Evolutionary conservation across 2,329 filamentous ascomycete species (phyloP), one percentile per base, ranked within the genome.

Genomic region (Cordyceps cicadae): DNA sequence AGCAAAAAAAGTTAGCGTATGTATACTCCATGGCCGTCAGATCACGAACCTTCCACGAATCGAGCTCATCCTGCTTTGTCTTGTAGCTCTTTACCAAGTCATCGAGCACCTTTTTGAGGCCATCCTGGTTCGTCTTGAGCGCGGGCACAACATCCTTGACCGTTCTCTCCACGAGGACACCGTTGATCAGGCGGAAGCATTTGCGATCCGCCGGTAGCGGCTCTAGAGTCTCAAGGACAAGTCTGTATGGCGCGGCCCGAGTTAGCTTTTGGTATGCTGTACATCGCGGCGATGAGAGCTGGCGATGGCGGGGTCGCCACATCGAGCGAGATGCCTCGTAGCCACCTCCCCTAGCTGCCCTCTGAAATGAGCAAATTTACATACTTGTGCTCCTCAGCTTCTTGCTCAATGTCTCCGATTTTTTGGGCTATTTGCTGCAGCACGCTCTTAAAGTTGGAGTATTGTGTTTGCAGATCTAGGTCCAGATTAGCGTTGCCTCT

Each of bases 121-220:
- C 93, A 64, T 97, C 93, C 29, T 91, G 89, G 72, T 99, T 97
- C 21, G 92, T 97, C 77, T 91, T 88, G 63, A 99, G 81, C 29
- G 91, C 89, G 6, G 94, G 94, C 60, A 96, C 81, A 14, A 99
- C 90, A 74, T 97, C 94, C 74, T 91, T 83, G 67, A 99, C 90
- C 17, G 93, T 97, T 67, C 92, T 84, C 79, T 99, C 94, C 59
- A 96, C 90, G 62, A 99, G 79, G 26, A 97, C 92, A 51, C 94
- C 94, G 74, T 99, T 97, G 74, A 99, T 95, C 84, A 99, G 91
- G 68, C 94, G 92, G 77, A 97, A 99, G 77, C 93, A 97, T 79
- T 97, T 99, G 69, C 94, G 89, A 66, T 96, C 89, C 65, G 81
- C 83, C 1, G 90, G 81, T 26, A 97, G 83, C 51, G 92, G 92